Percentiles rank a stretch among this genome's conserved stretches.
Evolutionary conservation across 192 early-diverging fungal genomes (phyloP).

Genomic region (Diversispora eburnea): DNA sequence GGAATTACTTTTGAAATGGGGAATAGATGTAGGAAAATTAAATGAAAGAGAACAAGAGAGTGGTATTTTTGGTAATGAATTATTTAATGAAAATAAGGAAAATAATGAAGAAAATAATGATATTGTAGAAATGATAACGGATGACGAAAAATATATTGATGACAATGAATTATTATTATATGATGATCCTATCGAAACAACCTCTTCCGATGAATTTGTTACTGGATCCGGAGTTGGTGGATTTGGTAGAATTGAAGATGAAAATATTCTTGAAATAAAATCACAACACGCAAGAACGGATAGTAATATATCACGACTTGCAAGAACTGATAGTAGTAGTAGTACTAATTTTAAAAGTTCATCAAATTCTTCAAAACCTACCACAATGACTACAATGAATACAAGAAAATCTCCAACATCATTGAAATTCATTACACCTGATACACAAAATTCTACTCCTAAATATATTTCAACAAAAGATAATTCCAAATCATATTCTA

Average conservation of each 20-base stretch:
- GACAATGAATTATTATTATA: background rate
- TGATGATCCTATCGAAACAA: background rate
- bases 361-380: too few species aligned
- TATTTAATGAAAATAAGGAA: background rate
- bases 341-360: too few species aligned
- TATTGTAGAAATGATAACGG: background rate
- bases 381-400: too few species aligned
- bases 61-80: background rate
- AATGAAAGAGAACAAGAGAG: background rate
- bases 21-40: background rate
- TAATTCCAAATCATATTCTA: background rate
- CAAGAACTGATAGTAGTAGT: too few species aligned
- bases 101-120: background rate
- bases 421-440: too few species aligned
- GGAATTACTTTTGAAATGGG: conserved; percentile 4
- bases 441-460: background rate
- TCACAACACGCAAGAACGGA: too few species aligned
- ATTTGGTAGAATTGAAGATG: too few species aligned
- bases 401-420: too few species aligned
- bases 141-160: background rate
- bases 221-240: too few species aligned
- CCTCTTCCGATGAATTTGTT: too few species aligned
- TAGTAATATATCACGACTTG: too few species aligned
- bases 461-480: background rate
- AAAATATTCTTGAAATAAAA: too few species aligned